Evolutionary conservation across 2,329 filamentous ascomycete genomes (phyloP).

Genomic region (Botrytis aclada): DNA sequence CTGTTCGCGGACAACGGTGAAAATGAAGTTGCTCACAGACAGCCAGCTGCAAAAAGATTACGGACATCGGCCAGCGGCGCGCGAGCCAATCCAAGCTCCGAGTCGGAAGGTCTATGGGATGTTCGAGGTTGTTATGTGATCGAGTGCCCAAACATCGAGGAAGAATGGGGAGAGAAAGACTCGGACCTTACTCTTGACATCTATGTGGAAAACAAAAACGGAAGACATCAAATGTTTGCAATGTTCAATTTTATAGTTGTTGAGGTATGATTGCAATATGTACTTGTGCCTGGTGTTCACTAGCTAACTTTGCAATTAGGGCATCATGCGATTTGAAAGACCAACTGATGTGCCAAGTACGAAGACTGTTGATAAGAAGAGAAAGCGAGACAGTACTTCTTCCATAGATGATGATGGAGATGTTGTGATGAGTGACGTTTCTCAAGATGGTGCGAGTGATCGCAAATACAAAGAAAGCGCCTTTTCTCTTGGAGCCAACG

Average conservation of each 20-base stretch:
- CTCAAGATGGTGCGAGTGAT: conserved; percentile 1
- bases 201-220: conserved; percentile 19
- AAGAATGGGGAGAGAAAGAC: conserved; percentile 17
- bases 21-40: background rate
- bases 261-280: conserved; percentile 2
- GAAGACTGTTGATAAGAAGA: background rate
- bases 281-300: background rate
- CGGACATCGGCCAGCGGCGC: background rate
- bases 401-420: conserved; percentile 22
- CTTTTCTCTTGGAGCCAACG: conserved; percentile 21
- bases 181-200: conserved; percentile 21
- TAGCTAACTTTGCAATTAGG: background rate
- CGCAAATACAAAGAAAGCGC: conserved; percentile 16
- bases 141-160: conserved; percentile 20
- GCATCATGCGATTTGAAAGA: conserved; percentile 28
- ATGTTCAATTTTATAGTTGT: conserved; percentile 26
- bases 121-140: conserved; percentile 23
- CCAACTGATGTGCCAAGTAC: conserved; percentile 20
- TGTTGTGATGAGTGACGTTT: conserved; percentile 11
- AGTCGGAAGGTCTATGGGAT: conserved; percentile 18
- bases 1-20: background rate
- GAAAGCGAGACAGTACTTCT: conserved; percentile 21
- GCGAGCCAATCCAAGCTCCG: background rate
- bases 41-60: background rate
- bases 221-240: conserved; percentile 23